phyloP scores from a whole-genome alignment of 495 filamentous ascomycete species.

The Margaritispora aquatica region DNA sequence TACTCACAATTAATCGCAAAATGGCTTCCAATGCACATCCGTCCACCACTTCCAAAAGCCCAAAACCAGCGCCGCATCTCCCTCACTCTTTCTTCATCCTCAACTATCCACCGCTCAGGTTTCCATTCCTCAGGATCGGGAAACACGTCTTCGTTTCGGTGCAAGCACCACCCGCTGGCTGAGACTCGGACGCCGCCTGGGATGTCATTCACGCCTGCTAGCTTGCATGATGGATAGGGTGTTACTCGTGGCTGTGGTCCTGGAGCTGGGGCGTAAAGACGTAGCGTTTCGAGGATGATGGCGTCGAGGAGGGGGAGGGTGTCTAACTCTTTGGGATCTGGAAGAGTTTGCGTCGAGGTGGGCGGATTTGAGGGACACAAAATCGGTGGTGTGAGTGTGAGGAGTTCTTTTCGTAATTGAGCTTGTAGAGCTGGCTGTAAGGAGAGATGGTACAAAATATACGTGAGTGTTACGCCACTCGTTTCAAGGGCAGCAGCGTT shows the following conservation, averaged over 20 bases:
- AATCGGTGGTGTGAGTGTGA: conserved; percentile 31
- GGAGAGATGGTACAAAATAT: conserved; percentile 62
- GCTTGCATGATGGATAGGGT: conserved; percentile 31
- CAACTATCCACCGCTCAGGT: conserved; percentile 50
- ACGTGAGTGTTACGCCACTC: conserved; percentile 65
- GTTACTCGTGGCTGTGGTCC: conserved; percentile 69
- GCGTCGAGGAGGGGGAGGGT: conserved; percentile 63
- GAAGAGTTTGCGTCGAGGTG: conserved; percentile 42
- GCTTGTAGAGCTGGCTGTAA: conserved; percentile 45
- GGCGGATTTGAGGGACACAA: conserved; percentile 4
- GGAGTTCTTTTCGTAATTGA: conserved; percentile 54
- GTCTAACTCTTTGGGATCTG: conserved; percentile 40
- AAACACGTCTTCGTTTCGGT: conserved; percentile 55
- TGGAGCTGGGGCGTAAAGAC: conserved; percentile 66
- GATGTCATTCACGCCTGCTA: conserved; percentile 46
- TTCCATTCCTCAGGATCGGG: conserved; percentile 54
- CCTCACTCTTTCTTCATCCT: neutral
- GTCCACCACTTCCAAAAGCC: conserved; percentile 75
- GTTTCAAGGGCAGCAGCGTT: conserved; percentile 73
- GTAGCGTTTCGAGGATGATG: conserved; percentile 65
- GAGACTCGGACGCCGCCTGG: conserved; percentile 57
- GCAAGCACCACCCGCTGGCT: conserved; percentile 51
- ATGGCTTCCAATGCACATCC: conserved; percentile 76
- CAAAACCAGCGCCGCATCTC: conserved; percentile 55
- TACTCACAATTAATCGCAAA: conserved; percentile 56